Percentiles rank a stretch among this genome's conserved stretches.
Conservation (phyloP, 148 eudicot genomes). For the Nepenthes gracilis region DNA sequence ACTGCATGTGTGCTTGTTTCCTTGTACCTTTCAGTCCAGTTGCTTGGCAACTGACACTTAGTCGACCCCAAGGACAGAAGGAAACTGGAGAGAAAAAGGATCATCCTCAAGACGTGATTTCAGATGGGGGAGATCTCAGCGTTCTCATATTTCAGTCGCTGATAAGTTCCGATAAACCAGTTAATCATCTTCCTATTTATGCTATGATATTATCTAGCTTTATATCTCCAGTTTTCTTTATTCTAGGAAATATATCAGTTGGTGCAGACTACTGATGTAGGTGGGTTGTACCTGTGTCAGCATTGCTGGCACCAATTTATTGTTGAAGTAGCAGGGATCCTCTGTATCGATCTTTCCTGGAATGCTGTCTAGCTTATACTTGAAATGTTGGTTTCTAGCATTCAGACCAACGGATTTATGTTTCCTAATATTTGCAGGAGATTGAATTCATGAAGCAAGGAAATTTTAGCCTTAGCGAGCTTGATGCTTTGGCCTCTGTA, state of each 20-base stretch:
- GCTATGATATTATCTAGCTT: neutral
- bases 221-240: constrained; percentile 1
- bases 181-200: constrained; percentile 15
- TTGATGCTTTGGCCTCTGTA: constrained; percentile 73
- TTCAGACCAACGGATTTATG: too few species aligned
- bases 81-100: constrained; percentile 20
- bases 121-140: constrained; percentile 54
- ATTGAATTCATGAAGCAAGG: constrained; percentile 85
- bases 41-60: constrained; percentile 88
- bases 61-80: constrained; percentile 31
- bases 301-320: too few species aligned
- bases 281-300: too few species aligned
- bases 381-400: too few species aligned
- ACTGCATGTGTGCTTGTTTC: neutral
- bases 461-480: constrained; percentile 62
- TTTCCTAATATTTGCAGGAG: constrained; percentile 34
- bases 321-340: too few species aligned
- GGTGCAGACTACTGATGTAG: too few species aligned
- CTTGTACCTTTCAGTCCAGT: constrained; percentile 46
- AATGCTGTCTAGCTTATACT: too few species aligned
- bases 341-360: too few species aligned
- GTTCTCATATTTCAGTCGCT: constrained; percentile 82
- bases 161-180: constrained; percentile 81
- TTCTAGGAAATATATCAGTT: neutral
- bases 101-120: constrained; percentile 15